Base-by-base conservation (phyloP, 768 basidiomycete species). In the Coprinellus micaceus region DNA sequence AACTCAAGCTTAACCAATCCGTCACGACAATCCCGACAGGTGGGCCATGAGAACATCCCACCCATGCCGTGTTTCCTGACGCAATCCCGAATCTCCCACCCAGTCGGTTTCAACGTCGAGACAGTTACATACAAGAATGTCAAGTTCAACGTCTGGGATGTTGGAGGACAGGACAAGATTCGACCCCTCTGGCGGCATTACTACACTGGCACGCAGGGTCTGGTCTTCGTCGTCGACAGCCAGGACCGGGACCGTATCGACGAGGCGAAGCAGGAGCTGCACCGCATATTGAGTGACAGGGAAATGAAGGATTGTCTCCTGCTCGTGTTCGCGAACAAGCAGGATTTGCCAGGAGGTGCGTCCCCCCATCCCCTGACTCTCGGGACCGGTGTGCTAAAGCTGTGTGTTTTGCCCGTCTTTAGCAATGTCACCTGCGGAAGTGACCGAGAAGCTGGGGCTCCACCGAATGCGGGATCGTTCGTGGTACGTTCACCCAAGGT, bases 401-500 rank as follows among this genome's bases (percentile, higher is more conserved):
- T 21, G 21, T 33, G 13, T 37, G 50, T 39, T 33, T 17, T 22
- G 25, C 39, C 17, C 39, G 67, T 50, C 30, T 21, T 55, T 36
- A 94, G 96, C 95, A 28, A 98, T 98, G 96, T 94, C 94, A n/a
- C 96, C 96, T 30, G 94, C 96, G 7, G 95, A 98, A 71, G 95
- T 98, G 39, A 98, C 96, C 11, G 96, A 98, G 74, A 97, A 96
- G 71, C 75, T 98, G 41, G 95, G 95, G 37, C 77, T 98, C 61
- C 91, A 97, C 71, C 81, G 89, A 63, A 98, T 98, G 96, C 87
- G 92, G 58, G 95, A 98, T 67, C 81, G 96, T 58, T 94, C 90
- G 71, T 98, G 96, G 96, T 98, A 98, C 82, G 95, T 98, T 52
- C 96, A 98, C 76, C 96, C 96, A 50, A 97, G 94, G 90, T 96